Evolutionary conservation across 768 basidiomycete genomes (phyloP), one percentile per base, ranked within the genome.

Genomic region (Suillus plorans): DNA sequence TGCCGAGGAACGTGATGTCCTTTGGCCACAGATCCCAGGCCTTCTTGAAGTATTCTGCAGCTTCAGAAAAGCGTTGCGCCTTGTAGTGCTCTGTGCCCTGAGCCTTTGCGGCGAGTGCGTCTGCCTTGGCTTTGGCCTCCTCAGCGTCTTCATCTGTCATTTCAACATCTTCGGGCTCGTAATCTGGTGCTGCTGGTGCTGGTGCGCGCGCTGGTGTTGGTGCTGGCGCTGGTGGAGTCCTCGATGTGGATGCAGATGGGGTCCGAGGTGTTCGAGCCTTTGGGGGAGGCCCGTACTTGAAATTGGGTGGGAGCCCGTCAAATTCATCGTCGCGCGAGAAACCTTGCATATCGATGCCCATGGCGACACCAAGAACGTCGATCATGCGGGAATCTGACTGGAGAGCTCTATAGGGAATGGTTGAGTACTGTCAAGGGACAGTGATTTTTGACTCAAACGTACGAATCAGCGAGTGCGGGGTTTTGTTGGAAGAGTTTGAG

Each of bases 1-100:
- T 99, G 58, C 95, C 95, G 64, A 99, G 81, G 85, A 89, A 98
- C 13, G 94, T 92, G 66, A 98, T 82, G 74, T 99, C 95, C 79
- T 97, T 92, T 34, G 95, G 94, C 86, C 89, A 96, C 20, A 85
- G 72, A 66, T 97, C 94, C 95, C 96, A 99, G 5, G 97, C 97
- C 72, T 90, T 87, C 69, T 86, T 78, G 80, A 93, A 99, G 67
- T 85, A 82, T 64, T 81, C 80, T 57, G 86, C 85, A 22, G 97
- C 97, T 65, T 86, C 85, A 34, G 84, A 86, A 69, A 99, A 94
- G 53, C 90, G 83, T 66, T 92, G 86, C 71, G 89, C 87, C 83
- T 95, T 96, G 83, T 98, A 98, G 7, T 89, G 87, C 49, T 86
- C 88, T 63, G 83, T 80, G 60, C 95, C 96, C 55, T 85, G 82